phyloP scores from a whole-genome alignment of 1,284 basidiomycete species.

The Ceratobasidium theobromae region DNA sequence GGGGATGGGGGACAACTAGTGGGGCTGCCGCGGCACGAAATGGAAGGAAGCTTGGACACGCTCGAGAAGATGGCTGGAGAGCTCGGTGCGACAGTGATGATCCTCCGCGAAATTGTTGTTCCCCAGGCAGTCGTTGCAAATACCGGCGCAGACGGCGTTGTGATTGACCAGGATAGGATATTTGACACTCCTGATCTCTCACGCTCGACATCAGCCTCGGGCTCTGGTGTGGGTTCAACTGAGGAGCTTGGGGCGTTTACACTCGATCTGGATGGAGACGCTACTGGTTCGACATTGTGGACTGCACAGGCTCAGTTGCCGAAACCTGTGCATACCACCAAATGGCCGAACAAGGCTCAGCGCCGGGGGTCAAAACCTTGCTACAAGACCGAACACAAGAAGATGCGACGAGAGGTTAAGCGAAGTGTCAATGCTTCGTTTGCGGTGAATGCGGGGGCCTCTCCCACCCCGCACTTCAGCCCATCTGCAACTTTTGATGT shows the following conservation, averaged over 20 bases:
- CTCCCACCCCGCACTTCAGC: not conserved
- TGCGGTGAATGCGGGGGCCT: not conserved
- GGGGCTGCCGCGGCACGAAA: slow-evolving; percentile 71
- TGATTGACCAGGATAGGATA: not conserved
- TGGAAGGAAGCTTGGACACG: slow-evolving; percentile 78
- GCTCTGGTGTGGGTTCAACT: slow-evolving; percentile 6
- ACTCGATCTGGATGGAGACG: slow-evolving; percentile 29
- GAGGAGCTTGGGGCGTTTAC: slow-evolving; percentile 22
- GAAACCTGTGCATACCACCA: not conserved
- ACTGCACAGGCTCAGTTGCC: not conserved
- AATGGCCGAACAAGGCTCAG: not conserved
- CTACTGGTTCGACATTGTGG: slow-evolving; percentile 10
- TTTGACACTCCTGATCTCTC: not conserved
- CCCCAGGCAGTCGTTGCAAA: slow-evolving; percentile 43
- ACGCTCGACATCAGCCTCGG: not conserved
- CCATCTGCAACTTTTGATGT: not conserved
- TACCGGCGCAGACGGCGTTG: not conserved
- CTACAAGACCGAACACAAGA: slow-evolving; percentile 23
- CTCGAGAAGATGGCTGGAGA: slow-evolving; percentile 91
- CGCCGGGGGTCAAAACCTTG: not conserved
- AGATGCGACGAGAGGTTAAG: slow-evolving; percentile 5
- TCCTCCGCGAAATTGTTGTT: slow-evolving; percentile 83
- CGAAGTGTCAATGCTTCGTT: slow-evolving; percentile 8
- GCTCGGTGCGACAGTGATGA: slow-evolving; percentile 84
- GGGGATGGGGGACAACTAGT: slow-evolving; percentile 83